Percentiles rank a stretch among this genome's conserved stretches.
Evolutionary conservation across 2,329 filamentous ascomycete genomes (phyloP).

Genomic region (Penicillium sp.): DNA sequence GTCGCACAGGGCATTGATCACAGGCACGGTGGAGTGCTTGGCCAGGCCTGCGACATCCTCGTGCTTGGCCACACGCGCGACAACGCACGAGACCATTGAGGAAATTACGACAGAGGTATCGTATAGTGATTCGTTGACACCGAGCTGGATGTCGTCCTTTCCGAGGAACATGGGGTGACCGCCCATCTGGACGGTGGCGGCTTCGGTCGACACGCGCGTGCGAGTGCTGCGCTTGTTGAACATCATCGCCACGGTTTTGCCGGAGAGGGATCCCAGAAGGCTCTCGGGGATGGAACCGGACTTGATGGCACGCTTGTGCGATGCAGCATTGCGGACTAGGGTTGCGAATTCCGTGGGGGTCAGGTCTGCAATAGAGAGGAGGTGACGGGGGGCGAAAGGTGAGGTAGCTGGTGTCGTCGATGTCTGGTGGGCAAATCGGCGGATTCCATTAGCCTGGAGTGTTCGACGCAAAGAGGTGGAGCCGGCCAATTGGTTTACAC

Average conservation of each 20-base stretch:
- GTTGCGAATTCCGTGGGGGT: slow-evolving; percentile 72
- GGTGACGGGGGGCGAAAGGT: slow-evolving; percentile 69
- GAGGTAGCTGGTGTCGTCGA: slow-evolving; percentile 47
- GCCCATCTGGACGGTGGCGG: slow-evolving; percentile 79
- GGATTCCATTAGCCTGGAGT: slow-evolving; percentile 30
- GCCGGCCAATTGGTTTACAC: slow-evolving; percentile 28
- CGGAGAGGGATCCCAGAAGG: slow-evolving; percentile 61
- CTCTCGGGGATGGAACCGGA: slow-evolving; percentile 57
- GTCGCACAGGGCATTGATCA: slow-evolving; percentile 84
- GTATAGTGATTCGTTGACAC: slow-evolving; percentile 88
- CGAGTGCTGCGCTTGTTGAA: slow-evolving; percentile 95
- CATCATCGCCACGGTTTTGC: slow-evolving; percentile 87
- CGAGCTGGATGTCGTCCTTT: slow-evolving; percentile 92
- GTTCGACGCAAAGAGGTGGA: slow-evolving; percentile 27
- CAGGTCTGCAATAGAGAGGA: slow-evolving; percentile 88
- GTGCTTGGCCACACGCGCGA: slow-evolving; percentile 73
- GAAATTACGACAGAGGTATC: slow-evolving; percentile 90
- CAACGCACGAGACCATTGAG: slow-evolving; percentile 83
- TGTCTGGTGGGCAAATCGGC: slow-evolving; percentile 35
- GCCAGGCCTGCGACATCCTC: slow-evolving; percentile 69
- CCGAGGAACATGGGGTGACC: slow-evolving; percentile 96
- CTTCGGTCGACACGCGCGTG: slow-evolving; percentile 89
- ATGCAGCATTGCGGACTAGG: slow-evolving; percentile 75
- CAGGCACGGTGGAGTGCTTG: slow-evolving; percentile 69
- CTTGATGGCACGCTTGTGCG: slow-evolving; percentile 74